phyloP scores from a whole-genome alignment of 345 rosid genomes.

The Populus tremula region DNA sequence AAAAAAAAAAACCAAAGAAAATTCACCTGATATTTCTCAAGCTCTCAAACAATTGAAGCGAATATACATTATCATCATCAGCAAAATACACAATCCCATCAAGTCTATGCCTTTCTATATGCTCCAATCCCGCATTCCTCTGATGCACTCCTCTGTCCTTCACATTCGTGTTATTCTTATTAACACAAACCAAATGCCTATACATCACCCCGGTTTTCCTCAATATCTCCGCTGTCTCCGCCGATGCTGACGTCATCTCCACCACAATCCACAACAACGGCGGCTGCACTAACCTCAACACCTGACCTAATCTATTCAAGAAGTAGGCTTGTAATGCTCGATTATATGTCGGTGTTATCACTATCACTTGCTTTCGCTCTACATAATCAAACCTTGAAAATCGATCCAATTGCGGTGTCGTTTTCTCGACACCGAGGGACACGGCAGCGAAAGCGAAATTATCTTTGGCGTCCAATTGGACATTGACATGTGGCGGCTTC shows the following conservation, averaged over 20 bases:
- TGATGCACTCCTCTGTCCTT: slow-evolving; percentile 78
- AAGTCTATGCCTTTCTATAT: slow-evolving; percentile 69
- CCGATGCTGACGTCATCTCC: slow-evolving; percentile 59
- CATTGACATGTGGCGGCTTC: slow-evolving; percentile 53
- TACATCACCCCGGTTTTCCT: slow-evolving; percentile 85
- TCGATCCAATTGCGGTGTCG: slow-evolving; percentile 17
- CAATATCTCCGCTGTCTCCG: slow-evolving; percentile 77
- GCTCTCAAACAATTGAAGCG: slow-evolving; percentile 67
- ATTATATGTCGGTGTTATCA: slow-evolving; percentile 82
- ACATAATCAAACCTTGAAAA: slow-evolving; percentile 29
- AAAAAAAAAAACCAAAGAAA: background rate
- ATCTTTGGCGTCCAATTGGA: slow-evolving; percentile 31
- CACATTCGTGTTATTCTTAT: slow-evolving; percentile 51
- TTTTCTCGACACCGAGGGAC: slow-evolving; percentile 22
- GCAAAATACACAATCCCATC: slow-evolving; percentile 89
- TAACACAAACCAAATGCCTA: slow-evolving; percentile 63
- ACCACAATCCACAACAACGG: slow-evolving; percentile 94
- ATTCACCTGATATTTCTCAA: slow-evolving; percentile 62
- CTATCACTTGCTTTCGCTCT: slow-evolving; percentile 68
- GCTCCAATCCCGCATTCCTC: slow-evolving; percentile 75
- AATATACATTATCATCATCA: slow-evolving; percentile 74
- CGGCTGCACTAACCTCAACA: slow-evolving; percentile 66
- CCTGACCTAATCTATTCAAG: slow-evolving; percentile 71
- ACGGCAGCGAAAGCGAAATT: slow-evolving; percentile 24
- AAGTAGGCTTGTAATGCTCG: slow-evolving; percentile 76